Conservation (phyloP, 2,329 filamentous ascomycete genomes). For the Hypomyces rosellus region DNA sequence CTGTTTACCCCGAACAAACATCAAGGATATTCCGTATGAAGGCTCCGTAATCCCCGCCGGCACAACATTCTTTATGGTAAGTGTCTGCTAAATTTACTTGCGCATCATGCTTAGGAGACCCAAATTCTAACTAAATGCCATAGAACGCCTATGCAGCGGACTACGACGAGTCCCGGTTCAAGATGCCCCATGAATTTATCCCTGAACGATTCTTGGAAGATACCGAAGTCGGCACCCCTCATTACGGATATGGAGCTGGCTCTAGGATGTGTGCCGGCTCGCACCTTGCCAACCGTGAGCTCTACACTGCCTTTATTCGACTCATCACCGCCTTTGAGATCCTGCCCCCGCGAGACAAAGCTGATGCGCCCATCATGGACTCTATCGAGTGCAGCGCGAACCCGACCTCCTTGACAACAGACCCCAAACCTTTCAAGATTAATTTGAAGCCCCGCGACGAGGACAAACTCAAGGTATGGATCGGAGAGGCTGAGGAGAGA, state of each 20-base stretch:
- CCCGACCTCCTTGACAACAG: constrained; percentile 52
- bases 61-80: constrained; percentile 72
- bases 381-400: constrained; percentile 51
- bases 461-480: constrained; percentile 43
- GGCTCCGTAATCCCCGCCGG: constrained; percentile 63
- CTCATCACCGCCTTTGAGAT: constrained; percentile 54
- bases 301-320: constrained; percentile 54
- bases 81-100: background rate
- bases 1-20: constrained; percentile 64
- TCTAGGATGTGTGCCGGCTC: constrained; percentile 58
- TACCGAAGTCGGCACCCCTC: constrained; percentile 48
- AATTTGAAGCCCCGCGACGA: constrained; percentile 45
- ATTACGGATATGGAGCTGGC: constrained; percentile 58
- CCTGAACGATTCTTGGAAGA: constrained; percentile 63
- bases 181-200: constrained; percentile 55
- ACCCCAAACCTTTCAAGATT: constrained; percentile 58
- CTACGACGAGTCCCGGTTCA: constrained; percentile 65
- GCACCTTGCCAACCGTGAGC: constrained; percentile 57
- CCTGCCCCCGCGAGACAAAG: constrained; percentile 36
- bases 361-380: constrained; percentile 48
- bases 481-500: constrained; percentile 44
- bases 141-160: constrained; percentile 68
- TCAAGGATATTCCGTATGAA: constrained; percentile 66
- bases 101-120: background rate
- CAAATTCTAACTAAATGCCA: background rate